Base-by-base conservation (phyloP, 2,329 filamentous ascomycete genomes). In the Pseudogymnoascus sp. region DNA sequence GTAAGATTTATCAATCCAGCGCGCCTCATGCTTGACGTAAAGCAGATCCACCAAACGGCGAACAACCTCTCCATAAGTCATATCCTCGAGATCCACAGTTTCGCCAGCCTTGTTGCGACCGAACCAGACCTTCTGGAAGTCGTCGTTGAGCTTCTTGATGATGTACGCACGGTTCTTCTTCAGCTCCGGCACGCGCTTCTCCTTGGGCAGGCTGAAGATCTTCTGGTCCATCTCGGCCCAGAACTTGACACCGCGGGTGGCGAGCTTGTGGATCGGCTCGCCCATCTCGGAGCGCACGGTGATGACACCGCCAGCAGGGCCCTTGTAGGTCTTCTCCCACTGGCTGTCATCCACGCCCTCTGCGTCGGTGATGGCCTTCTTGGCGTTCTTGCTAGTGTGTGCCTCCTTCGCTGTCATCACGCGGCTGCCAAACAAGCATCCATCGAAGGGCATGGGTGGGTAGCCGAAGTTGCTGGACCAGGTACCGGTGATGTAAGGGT, bases 161-260 rank as follows among this genome's bases (percentile, higher is more conserved):
- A 96, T 96, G 78, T 96, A 89, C 58, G 91, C 87, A 60, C 90
- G 88, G 73, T 90, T 88, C 79, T 94, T 95, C 80, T 91, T 91
- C 42, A 97, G 82, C 77, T 94, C 92, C 1, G 89, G 83, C 22
- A 96, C 81, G 42, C 92, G 88, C 82, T 97, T 96, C 72, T 93
- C 91, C 80, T 96, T 97, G 76, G 96, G 92, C 58, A 99, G 80
- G 72, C 86, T 89, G 81, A 99, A 99, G 71, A 99, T 97, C 78
- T 96, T 97, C 76, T 95, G 85, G 72, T 99, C 94, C 92, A 99
- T 96, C 78, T 99, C 95, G 59, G 92, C 88, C 94, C 94, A 99
- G 81, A 99, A 96, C 62, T 85, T 81, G 58, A 99, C 92, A 83
- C 94, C 94, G 64, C 95, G 89, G 58, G 94, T 99, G 14, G 94